Evolutionary conservation across 768 basidiomycete species (phyloP), one percentile per base, ranked within the genome.

Genomic region (Mycena rebaudengoi): DNA sequence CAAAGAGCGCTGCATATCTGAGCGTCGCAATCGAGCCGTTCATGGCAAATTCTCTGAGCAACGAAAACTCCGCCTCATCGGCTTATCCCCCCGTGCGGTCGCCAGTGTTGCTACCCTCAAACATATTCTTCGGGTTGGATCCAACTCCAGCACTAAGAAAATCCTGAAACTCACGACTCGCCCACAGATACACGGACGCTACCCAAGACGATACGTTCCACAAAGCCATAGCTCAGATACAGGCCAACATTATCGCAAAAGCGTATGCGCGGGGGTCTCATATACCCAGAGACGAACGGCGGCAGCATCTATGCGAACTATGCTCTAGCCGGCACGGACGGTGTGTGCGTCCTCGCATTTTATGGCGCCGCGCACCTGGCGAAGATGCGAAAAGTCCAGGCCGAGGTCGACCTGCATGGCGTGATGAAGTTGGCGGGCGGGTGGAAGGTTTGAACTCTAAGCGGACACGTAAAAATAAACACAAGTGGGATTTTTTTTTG

Each of bases 21-120:
- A 64, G 62, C 50, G 49, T 64, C 50, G 62, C 62, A 11, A 64
- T 64, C 33, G 62, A 64, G 49, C 62, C 62, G 25, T 64, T 64
- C 62, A 58, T 64, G 55, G 11, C 48, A 0, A 49, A 7, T 16
- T 20, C 62, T 1, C 33, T 64, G 20, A 64, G n/a, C 41, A 28
- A 5, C 40, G 25, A 13, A 13, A 37, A 52, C 32, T 14, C 49
- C 16, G 3, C 12, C 43, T 64, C 54, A 3, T 63, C 62, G 10
- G 62, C 62, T n/a, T 64, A 64, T 18, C 62, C 62, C 1, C 62
- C 62, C 25, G 41, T 64, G 5, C 55, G 62, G 0, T 45, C 49
- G 7, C 62, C 55, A 12, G 55, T 64, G 1, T 18, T 64, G 14
- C 55, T 64, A 4, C 62, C 62, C 1, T 64, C 62, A 12, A 64